phyloP scores from a whole-genome alignment of 495 filamentous ascomycete species.

The Aspergillus cristatus region DNA sequence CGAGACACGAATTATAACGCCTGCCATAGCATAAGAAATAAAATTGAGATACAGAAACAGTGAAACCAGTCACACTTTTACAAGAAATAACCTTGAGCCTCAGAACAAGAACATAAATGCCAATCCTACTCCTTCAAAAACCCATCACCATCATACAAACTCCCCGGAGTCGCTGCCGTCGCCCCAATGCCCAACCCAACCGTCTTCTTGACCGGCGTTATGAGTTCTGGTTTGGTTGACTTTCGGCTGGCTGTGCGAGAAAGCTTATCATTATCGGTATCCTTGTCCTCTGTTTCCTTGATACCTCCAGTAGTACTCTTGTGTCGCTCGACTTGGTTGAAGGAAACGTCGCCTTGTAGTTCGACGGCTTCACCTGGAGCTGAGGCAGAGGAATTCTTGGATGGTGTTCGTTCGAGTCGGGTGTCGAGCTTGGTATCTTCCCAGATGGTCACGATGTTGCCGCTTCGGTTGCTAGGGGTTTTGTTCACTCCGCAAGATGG shows the following conservation, averaged over 20 bases:
- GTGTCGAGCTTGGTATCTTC: constrained; percentile 17
- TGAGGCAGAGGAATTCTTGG: constrained; percentile 3
- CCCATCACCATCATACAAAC: constrained; percentile 41
- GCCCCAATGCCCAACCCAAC: constrained; percentile 27
- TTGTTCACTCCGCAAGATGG: not conserved
- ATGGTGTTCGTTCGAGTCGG: not conserved
- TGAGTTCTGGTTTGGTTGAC: constrained; percentile 15
- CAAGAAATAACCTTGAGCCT: no score
- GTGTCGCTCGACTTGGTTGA: constrained; percentile 1
- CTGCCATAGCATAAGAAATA: no score
- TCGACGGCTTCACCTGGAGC: constrained; percentile 8
- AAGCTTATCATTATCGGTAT: constrained; percentile 8
- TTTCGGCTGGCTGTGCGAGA: constrained; percentile 8
- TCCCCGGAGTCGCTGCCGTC: constrained; percentile 32
- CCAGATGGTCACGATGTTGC: constrained; percentile 30
- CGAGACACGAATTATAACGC: no score
- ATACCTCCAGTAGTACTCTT: not conserved
- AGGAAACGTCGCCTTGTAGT: constrained; percentile 9
- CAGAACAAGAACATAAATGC: no score
- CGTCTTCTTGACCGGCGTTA: constrained; percentile 23
- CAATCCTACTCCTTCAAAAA: constrained; percentile 32
- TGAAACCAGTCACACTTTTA: not conserved
- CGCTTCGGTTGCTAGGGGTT: constrained; percentile 1
- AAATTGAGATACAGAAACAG: no score
- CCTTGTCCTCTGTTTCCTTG: no score